Evolutionary conservation across 148 eudicot species (phyloP).

Genomic region (Amaranthus cruentus): DNA sequence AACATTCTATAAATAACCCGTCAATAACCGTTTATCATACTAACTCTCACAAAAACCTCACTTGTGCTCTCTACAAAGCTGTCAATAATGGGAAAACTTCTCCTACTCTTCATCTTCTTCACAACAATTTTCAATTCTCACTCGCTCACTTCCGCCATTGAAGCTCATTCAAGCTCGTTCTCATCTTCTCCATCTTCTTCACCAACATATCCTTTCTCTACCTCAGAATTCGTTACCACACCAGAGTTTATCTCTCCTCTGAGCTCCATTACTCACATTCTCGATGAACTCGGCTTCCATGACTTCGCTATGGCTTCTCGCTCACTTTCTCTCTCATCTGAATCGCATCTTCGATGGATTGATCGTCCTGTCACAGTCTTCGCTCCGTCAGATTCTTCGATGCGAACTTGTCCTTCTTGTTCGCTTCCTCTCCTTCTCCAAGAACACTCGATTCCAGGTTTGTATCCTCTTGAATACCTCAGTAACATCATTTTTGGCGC

Average conservation of each 20-base stretch:
- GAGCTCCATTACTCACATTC: background rate
- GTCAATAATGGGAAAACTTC: no score
- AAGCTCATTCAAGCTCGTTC: no score
- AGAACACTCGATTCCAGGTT: constrained; percentile 68
- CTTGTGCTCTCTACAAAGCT: no score
- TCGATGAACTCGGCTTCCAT: background rate
- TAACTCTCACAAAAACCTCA: no score
- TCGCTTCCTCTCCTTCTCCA: constrained; percentile 58
- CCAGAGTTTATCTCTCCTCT: background rate
- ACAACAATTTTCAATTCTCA: no score
- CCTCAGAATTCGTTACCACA: background rate
- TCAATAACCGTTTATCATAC: no score
- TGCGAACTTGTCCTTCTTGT: constrained; percentile 62
- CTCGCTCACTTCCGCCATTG: no score
- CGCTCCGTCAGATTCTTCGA: constrained; percentile 57
- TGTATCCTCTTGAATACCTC: constrained; percentile 54
- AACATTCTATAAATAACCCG: no score
- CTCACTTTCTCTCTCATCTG: constrained; percentile 26
- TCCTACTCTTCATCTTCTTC: no score
- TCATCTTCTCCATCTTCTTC: no score
- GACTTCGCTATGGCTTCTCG: background rate
- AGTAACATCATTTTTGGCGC: constrained; percentile 48
- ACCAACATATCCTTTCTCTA: background rate
- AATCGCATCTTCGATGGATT: constrained; percentile 35
- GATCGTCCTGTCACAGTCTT: constrained; percentile 58